Percentiles rank a stretch among this genome's conserved stretches.
phyloP scores from a whole-genome alignment of 163 green algal species.

The Scenedesmus sp. region DNA sequence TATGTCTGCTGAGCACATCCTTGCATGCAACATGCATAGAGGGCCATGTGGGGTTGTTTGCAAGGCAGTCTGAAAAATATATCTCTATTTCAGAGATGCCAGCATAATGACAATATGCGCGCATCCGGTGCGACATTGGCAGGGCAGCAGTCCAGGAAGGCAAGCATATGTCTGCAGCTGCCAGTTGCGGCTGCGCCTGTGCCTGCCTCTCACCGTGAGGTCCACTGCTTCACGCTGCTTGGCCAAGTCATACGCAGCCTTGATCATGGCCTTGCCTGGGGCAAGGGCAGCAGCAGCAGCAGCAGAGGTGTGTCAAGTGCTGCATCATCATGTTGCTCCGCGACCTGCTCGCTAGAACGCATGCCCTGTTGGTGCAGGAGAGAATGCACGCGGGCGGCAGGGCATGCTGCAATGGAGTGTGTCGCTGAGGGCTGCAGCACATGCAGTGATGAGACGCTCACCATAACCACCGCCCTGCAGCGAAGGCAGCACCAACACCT shows the following conservation, averaged over 20 bases:
- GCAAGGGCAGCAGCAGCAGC: slow-evolving; percentile 70
- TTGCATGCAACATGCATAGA: too few relatives aligned
- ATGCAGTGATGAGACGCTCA: slow-evolving; percentile 19
- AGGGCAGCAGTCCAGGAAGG: too few relatives aligned
- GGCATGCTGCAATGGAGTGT: not conserved
- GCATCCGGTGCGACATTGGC: too few relatives aligned
- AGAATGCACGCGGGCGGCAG: too few relatives aligned
- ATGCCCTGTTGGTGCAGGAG: too few relatives aligned
- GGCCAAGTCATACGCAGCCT: slow-evolving; percentile 68
- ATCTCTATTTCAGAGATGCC: too few relatives aligned
- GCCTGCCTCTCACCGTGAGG: slow-evolving; percentile 70
- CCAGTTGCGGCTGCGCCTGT: not conserved
- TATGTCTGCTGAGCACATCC: not conserved
- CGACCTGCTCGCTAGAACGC: too few relatives aligned
- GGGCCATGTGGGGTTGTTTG: too few relatives aligned
- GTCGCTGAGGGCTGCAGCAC: not conserved
- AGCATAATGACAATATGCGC: too few relatives aligned
- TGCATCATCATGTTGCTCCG: not conserved
- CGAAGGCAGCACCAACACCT: slow-evolving; percentile 64
- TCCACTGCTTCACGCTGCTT: slow-evolving; percentile 63
- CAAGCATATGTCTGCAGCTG: not conserved
- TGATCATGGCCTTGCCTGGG: slow-evolving; percentile 74
- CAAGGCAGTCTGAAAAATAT: too few relatives aligned
- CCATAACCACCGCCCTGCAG: slow-evolving; percentile 43
- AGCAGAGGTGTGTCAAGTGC: slow-evolving; percentile 40